Percentiles rank a stretch among this genome's conserved stretches.
Conservation (phyloP, 148 eudicot species). For the Agrostemma githago region DNA sequence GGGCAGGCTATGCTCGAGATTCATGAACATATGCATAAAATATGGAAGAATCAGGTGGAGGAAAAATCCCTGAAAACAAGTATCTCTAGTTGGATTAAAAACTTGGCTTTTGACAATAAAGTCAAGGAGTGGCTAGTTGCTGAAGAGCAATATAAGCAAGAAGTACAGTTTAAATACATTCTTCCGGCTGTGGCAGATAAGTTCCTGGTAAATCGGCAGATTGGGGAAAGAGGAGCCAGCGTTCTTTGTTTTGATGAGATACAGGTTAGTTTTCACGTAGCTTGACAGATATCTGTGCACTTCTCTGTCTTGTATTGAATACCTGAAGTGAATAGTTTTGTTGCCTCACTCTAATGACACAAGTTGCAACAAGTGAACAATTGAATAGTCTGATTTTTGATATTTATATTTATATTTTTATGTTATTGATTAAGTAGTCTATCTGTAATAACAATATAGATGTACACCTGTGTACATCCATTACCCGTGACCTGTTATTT, state of each 20-base stretch:
- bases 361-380: background rate
- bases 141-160: conserved; percentile 85
- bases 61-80: conserved; percentile 66
- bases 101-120: conserved; percentile 78
- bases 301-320: background rate
- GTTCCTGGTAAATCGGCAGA: conserved; percentile 61
- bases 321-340: too few relatives aligned
- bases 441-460: background rate
- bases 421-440: background rate
- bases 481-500: background rate
- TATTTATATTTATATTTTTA: too few relatives aligned
- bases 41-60: conserved; percentile 77
- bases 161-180: conserved; percentile 66
- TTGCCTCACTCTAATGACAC: background rate
- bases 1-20: conserved; percentile 95
- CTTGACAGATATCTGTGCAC: background rate
- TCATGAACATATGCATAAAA: conserved; percentile 86
- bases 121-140: conserved; percentile 90
- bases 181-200: conserved; percentile 95
- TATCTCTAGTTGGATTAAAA: conserved; percentile 77
- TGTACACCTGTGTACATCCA: background rate
- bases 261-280: conserved; percentile 47
- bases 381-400: background rate
- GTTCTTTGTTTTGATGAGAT: conserved; percentile 97
- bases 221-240: conserved; percentile 60